Percentiles rank a stretch among this genome's conserved stretches.
Conservation (phyloP, 225 moss, liverwort and hornwort species). For the Straminergon stramineum region DNA sequence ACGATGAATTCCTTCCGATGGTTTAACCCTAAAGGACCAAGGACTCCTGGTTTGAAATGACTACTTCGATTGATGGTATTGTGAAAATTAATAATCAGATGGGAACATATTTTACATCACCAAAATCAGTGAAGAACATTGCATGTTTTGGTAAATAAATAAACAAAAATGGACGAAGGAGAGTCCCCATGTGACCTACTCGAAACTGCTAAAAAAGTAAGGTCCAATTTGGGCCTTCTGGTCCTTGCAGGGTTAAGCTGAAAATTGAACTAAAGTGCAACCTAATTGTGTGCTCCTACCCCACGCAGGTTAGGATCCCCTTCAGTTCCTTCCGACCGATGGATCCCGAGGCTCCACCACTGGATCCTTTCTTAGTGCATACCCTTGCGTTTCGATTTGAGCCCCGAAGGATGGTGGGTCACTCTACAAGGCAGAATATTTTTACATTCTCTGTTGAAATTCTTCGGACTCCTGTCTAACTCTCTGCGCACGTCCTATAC, state of each 20-base stretch:
- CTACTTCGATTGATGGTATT: background rate
- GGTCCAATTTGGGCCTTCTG: background rate
- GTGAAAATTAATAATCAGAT: background rate
- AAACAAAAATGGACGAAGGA: too few species aligned
- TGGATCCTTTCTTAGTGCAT: constrained; percentile 75
- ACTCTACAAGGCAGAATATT: background rate
- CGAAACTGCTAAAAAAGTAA: background rate
- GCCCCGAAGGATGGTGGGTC: constrained; percentile 41
- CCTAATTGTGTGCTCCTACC: background rate
- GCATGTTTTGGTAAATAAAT: background rate
- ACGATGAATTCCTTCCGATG: background rate
- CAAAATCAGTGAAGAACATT: background rate
- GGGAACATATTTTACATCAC: background rate
- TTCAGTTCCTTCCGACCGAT: constrained; percentile 69
- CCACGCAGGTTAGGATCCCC: constrained; percentile 68
- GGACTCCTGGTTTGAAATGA: background rate
- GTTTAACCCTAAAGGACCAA: background rate
- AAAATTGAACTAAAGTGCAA: background rate
- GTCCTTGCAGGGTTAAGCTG: background rate
- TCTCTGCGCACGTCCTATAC: background rate
- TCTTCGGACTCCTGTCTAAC: background rate
- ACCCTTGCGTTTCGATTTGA: constrained; percentile 77
- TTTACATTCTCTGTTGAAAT: background rate
- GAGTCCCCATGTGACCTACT: background rate
- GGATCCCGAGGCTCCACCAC: constrained; percentile 56